Conservation (phyloP, 768 basidiomycete genomes). For the Podaxis sp. region DNA sequence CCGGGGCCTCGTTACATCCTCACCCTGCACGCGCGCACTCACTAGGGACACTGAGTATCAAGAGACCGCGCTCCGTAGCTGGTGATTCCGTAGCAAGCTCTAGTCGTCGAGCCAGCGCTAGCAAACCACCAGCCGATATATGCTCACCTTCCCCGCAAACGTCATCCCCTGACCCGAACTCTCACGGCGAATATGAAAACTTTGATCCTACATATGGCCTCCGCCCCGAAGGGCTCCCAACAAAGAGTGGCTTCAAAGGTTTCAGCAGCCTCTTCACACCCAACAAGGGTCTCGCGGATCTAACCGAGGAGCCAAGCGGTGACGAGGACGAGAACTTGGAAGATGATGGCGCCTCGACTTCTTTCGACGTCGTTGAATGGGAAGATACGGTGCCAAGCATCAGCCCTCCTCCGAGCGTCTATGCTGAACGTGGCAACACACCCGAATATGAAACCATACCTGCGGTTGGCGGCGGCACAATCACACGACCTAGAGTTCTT, state of each 20-base stretch:
- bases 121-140: constrained; percentile 14
- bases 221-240: constrained; percentile 85
- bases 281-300: constrained; percentile 70
- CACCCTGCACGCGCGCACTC: constrained; percentile 23
- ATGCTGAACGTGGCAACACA: constrained; percentile 35
- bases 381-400: constrained; percentile 49
- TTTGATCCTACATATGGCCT: constrained; percentile 97
- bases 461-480: constrained; percentile 86
- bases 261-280: constrained; percentile 72
- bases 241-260: constrained; percentile 74
- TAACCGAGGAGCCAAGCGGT: constrained; percentile 58
- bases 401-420: constrained; percentile 38
- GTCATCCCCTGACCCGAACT: constrained; percentile 19
- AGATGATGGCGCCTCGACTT: constrained; percentile 35
- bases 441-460: constrained; percentile 84
- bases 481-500: constrained; percentile 79
- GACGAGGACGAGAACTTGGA: constrained; percentile 39
- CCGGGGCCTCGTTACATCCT: constrained; percentile 16
- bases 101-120: constrained; percentile 17
- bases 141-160: constrained; percentile 16
- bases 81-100: constrained; percentile 35
- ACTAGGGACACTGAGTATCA: constrained; percentile 16
- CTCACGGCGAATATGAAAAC: constrained; percentile 56
- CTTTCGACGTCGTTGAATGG: constrained; percentile 72
- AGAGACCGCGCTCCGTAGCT: constrained; percentile 37